A percentile compares a stretch with the other conserved stretches of the same genome.
Evolutionary conservation across 2,329 filamentous ascomycete genomes (phyloP).

Genomic region (Saccharata proteae): DNA sequence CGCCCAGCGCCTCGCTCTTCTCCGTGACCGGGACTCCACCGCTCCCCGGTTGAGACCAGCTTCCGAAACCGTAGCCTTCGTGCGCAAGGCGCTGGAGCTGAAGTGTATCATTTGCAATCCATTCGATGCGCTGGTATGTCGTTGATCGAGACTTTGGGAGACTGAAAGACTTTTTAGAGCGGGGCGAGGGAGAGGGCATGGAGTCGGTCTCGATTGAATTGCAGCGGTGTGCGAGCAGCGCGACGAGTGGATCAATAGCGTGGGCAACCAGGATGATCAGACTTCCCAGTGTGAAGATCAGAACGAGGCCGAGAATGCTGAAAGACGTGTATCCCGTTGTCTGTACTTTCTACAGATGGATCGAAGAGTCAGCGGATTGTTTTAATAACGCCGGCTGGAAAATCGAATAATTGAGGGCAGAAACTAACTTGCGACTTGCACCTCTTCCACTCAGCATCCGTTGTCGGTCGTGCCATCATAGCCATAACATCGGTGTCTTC

Average conservation of each 20-base stretch:
- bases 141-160: too few relatives aligned
- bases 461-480: background rate
- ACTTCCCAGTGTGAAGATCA: constrained; percentile 13
- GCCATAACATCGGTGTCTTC: background rate
- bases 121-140: too few relatives aligned
- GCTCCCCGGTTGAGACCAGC: background rate
- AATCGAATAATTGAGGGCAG: too few relatives aligned
- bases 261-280: constrained; percentile 12
- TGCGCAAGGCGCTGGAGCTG: background rate
- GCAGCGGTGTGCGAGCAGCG: constrained; percentile 6
- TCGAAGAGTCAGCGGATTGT: too few relatives aligned
- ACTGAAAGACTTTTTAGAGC: too few relatives aligned
- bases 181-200: too few relatives aligned
- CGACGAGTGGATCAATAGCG: constrained; percentile 4
- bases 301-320: constrained; percentile 14
- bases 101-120: too few relatives aligned
- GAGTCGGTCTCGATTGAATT: background rate
- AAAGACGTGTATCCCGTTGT: constrained; percentile 12
- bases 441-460: constrained; percentile 8
- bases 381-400: too few relatives aligned
- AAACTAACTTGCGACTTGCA: too few relatives aligned
- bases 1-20: background rate
- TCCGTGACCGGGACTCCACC: constrained; percentile 1
- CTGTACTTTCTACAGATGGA: constrained; percentile 12
- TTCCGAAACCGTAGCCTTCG: background rate